These are phyloP conservation scores for Cercospora sesami DNA, from an alignment of 2,329 filamentous ascomycete species.

Conservation along the genomic window DNA sequence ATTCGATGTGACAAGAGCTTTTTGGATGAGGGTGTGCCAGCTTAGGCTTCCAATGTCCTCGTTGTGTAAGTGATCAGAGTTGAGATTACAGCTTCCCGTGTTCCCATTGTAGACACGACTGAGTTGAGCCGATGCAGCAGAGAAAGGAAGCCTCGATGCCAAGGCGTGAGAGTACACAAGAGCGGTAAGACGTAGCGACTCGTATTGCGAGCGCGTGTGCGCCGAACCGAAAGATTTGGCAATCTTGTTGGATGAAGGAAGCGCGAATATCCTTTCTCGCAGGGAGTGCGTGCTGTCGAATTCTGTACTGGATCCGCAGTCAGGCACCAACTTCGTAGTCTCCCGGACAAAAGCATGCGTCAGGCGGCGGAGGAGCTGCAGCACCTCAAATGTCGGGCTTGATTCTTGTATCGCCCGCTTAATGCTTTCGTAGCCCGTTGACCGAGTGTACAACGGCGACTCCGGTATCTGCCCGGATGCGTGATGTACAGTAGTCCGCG, in stretches of 20 bases:
- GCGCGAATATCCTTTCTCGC: constrained; percentile 24
- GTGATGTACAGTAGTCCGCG: constrained; percentile 12
- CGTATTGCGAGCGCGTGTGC: constrained; percentile 30
- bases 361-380: constrained; percentile 23
- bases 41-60: constrained; percentile 7
- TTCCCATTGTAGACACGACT: constrained; percentile 1
- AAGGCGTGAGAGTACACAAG: constrained; percentile 35
- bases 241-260: constrained; percentile 10
- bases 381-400: constrained; percentile 22
- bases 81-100: constrained; percentile 5
- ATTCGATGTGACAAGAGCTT: constrained; percentile 32
- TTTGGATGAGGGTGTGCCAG: constrained; percentile 31
- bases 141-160: constrained; percentile 27
- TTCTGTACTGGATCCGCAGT: background rate
- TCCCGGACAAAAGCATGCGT: constrained; percentile 22
- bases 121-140: constrained; percentile 23
- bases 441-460: constrained; percentile 27
- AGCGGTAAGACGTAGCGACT: constrained; percentile 34
- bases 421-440: constrained; percentile 22
- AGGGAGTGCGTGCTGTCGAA: constrained; percentile 8
- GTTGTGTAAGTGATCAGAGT: constrained; percentile 8
- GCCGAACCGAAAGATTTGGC: constrained; percentile 18
- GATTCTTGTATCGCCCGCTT: constrained; percentile 15
- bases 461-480: constrained; percentile 23
- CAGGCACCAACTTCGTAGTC: background rate